Conservation (phyloP, 495 filamentous ascomycete species). For the Hypoxylon trugodes region DNA sequence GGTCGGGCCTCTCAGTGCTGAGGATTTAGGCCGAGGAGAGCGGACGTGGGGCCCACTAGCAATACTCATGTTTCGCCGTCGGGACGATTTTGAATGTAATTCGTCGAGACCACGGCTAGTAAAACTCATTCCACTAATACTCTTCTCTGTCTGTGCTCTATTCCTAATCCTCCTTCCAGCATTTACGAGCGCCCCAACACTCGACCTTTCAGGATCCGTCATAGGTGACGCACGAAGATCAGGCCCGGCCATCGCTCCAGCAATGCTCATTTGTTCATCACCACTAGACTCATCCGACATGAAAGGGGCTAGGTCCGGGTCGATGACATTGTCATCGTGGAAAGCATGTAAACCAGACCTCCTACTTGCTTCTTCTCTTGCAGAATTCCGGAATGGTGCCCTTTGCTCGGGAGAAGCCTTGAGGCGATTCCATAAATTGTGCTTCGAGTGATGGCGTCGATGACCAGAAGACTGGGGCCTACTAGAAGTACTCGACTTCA, state of each 20-base stretch:
- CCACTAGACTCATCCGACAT: conserved; percentile 95
- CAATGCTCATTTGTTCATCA: conserved; percentile 88
- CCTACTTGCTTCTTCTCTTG: conserved; percentile 66
- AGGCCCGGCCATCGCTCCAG: conserved; percentile 69
- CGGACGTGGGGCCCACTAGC: conserved; percentile 71
- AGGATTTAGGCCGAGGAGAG: conserved; percentile 69
- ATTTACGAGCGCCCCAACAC: conserved; percentile 62
- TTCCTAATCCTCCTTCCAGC: conserved; percentile 78
- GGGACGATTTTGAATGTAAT: conserved; percentile 65
- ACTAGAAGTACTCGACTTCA: conserved; percentile 74
- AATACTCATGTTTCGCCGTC: conserved; percentile 80
- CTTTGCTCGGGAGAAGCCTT: conserved; percentile 66
- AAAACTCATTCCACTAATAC: conserved; percentile 66
- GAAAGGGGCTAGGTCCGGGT: conserved; percentile 93
- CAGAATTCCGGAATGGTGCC: conserved; percentile 87
- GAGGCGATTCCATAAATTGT: conserved; percentile 74
- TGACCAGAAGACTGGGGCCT: conserved; percentile 80
- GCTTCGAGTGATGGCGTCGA: conserved; percentile 85
- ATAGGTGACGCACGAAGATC: conserved; percentile 51
- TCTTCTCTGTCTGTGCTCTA: conserved; percentile 72
- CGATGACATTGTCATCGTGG: conserved; percentile 97
- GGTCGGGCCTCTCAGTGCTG: conserved; percentile 50
- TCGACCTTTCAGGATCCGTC: conserved; percentile 58
- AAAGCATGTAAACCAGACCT: conserved; percentile 84
- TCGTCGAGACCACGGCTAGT: conserved; percentile 63